These are phyloP conservation scores for Aspergillus sclerotioniger DNA, from an alignment of 495 filamentous ascomycete species.

Conservation along the genomic window DNA sequence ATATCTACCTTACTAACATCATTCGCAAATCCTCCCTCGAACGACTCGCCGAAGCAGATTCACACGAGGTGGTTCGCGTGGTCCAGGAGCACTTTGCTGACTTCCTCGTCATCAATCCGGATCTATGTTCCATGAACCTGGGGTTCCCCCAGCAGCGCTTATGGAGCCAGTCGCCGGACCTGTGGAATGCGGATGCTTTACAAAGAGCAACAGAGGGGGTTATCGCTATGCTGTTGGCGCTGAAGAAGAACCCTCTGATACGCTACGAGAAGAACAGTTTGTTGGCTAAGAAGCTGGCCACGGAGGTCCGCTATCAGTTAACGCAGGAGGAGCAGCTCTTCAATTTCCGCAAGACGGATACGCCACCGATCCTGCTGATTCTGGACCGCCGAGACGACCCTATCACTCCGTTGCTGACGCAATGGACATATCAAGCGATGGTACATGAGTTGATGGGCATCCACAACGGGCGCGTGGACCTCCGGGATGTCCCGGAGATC, in stretches of 20 bases:
- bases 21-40: constrained; percentile 96
- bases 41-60: constrained; percentile 93
- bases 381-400: constrained; percentile 93
- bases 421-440: constrained; percentile 99
- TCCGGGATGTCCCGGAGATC: constrained; percentile 84
- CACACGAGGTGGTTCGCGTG: constrained; percentile 89
- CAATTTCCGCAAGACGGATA: constrained; percentile 94
- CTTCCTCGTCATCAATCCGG: constrained; percentile 91
- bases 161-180: constrained; percentile 72
- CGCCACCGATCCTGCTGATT: constrained; percentile 86
- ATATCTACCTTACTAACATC: constrained; percentile 95
- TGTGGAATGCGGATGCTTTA: constrained; percentile 85
- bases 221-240: constrained; percentile 73
- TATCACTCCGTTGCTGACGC: constrained; percentile 89
- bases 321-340: constrained; percentile 97
- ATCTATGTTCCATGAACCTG: constrained; percentile 81
- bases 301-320: constrained; percentile 86
- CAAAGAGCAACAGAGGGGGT: constrained; percentile 82
- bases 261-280: constrained; percentile 91
- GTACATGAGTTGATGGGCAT: constrained; percentile 95
- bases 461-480: constrained; percentile 84
- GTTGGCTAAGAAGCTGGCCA: constrained; percentile 86
- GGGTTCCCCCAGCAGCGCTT: constrained; percentile 71
- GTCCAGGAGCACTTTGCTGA: constrained; percentile 97
- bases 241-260: constrained; percentile 96